phyloP scores from a whole-genome alignment of 2,329 filamentous ascomycete genomes.

The Atkinsonella hypoxylon region DNA sequence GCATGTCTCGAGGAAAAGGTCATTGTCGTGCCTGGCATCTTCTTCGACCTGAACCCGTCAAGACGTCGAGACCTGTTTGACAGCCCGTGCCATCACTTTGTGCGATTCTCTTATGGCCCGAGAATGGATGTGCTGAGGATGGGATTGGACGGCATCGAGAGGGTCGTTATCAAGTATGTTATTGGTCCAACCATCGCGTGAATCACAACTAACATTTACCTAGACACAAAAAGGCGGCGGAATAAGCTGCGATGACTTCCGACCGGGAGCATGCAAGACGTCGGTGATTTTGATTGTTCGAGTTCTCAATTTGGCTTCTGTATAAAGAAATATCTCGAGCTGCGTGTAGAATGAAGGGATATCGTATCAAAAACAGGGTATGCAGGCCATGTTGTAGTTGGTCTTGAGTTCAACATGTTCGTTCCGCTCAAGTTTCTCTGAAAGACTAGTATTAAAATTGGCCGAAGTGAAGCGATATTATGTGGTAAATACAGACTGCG shows the following conservation, averaged over 20 bases:
- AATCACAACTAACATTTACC: conserved; percentile 3
- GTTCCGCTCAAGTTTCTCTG: too few species aligned
- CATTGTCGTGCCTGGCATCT: conserved; percentile 93
- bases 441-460: too few species aligned
- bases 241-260: background rate
- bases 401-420: too few species aligned
- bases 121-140: conserved; percentile 66
- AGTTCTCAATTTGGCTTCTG: too few species aligned
- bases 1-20: conserved; percentile 88
- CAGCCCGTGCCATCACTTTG: conserved; percentile 86
- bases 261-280: background rate
- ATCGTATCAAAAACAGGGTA: background rate
- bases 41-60: conserved; percentile 91
- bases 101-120: conserved; percentile 74
- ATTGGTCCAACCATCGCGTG: background rate
- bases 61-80: conserved; percentile 87
- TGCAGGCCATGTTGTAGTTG: background rate
- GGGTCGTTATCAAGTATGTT: conserved; percentile 60
- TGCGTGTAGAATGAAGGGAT: too few species aligned
- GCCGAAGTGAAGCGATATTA: too few species aligned
- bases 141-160: conserved; percentile 76
- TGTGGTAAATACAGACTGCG: too few species aligned
- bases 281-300: background rate
- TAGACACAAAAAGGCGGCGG: conserved; percentile 13
- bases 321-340: too few species aligned